Percentiles rank a stretch among this genome's conserved stretches.
Evolutionary conservation across 768 basidiomycete species (phyloP).

Genomic region (Calocera viscosa): DNA sequence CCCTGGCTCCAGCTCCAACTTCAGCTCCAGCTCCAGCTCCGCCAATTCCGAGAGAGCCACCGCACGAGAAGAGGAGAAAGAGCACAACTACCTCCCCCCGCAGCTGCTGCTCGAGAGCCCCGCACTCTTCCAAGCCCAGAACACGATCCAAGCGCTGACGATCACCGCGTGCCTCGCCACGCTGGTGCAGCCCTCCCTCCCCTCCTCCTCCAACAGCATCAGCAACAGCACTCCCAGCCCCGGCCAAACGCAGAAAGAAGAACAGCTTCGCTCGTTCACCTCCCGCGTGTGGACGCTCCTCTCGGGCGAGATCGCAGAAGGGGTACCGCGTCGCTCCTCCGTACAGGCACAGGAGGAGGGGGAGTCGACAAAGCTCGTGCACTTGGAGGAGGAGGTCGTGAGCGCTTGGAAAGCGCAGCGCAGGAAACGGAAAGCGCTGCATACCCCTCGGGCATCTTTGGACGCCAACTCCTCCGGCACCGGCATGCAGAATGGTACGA

Average conservation of each 20-base stretch:
- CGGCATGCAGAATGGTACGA: neutral
- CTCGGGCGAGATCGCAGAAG: slow-evolving; percentile 40
- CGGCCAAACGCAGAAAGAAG: neutral
- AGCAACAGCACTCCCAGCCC: too few relatives aligned
- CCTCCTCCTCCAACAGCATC: too few relatives aligned
- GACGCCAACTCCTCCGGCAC: neutral
- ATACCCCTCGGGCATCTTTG: neutral
- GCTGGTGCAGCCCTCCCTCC: slow-evolving; percentile 37
- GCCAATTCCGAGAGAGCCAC: neutral
- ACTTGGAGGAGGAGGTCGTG: slow-evolving; percentile 63
- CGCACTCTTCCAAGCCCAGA: slow-evolving; percentile 46
- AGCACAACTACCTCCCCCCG: slow-evolving; percentile 44
- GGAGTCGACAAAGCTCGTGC: slow-evolving; percentile 43
- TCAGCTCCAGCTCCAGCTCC: too few relatives aligned
- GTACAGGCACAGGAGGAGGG: too few relatives aligned
- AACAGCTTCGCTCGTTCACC: slow-evolving; percentile 36
- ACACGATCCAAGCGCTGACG: slow-evolving; percentile 56
- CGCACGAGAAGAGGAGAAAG: neutral
- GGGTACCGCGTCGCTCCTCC: slow-evolving; percentile 13
- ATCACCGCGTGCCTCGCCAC: slow-evolving; percentile 49
- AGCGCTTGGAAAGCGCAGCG: slow-evolving; percentile 27
- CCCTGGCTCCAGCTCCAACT: neutral
- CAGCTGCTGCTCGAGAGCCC: slow-evolving; percentile 51
- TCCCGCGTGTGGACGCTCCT: slow-evolving; percentile 55
- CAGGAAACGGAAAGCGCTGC: neutral